Base-by-base conservation (phyloP, 2,329 filamentous ascomycete species). In the Sclerotinia borealis region DNA sequence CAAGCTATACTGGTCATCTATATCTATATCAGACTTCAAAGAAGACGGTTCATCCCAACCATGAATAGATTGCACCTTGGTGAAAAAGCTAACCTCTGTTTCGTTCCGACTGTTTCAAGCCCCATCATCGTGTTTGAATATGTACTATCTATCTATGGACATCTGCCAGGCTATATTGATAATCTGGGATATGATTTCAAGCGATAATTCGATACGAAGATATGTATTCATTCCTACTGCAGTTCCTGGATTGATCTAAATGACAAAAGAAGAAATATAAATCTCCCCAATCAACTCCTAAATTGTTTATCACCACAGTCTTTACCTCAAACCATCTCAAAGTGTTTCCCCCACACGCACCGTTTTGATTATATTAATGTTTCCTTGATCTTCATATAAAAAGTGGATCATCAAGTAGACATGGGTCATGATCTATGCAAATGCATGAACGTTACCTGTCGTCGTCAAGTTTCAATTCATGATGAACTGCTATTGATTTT, bases 401-500 rank as follows among this genome's bases (percentile, higher is more conserved):
- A 19, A 43, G 4, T 56, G 39, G 52, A 45, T 19, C 52, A 10
- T 13, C 39, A 31, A 17, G 52, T 15, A 11, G 9, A 1, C 13
- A 43, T 43, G 19, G 25, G 41, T 37, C n/a, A 34, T 7, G 27
- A 45, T 19, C 39, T 39, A 56, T 7, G 52, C n/a, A 37, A 19
- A 37, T 27, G 31, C 52, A 56, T 45, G 52, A 34, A 22, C 52
- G 52, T 56, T 56, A 34, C n/a, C 39, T 56, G 45, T 56, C 27
- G 13, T 2, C 13, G 39, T 34, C 11, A 45, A 56, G 54, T 45
- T 56, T 7, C 27, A 10, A 56, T 8, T 22, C 45, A 19, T 43
- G 39, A 56, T 45, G 52, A 45, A 45, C 52, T 45, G 4, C 13
- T 34, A 17, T 17, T 34, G 1, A 34, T 3, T 31, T 56, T 2